These are phyloP conservation scores for Amanita rubescens DNA, from an alignment of 768 basidiomycete genomes.

Conservation along the genomic window DNA sequence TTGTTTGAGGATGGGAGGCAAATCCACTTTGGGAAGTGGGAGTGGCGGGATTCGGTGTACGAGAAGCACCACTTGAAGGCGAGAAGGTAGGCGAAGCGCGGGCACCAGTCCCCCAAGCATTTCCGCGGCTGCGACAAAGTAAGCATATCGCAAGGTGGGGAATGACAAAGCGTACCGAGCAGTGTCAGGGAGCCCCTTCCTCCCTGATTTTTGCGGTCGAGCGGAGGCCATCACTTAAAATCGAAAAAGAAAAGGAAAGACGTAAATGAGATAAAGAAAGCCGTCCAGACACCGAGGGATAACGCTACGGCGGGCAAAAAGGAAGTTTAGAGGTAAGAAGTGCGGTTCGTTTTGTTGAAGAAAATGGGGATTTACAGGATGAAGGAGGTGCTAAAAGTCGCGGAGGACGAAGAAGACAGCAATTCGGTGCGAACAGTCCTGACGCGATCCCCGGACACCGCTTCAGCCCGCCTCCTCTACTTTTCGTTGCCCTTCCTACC, in stretches of 20 bases:
- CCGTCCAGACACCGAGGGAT: conserved; percentile 32
- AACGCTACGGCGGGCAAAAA: conserved; percentile 15
- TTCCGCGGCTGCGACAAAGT: conserved; percentile 25
- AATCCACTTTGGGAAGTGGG: conserved; percentile 30
- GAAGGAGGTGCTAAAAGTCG: conserved; percentile 12
- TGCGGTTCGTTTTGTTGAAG: conserved; percentile 9
- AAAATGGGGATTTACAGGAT: conserved; percentile 13
- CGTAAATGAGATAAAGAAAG: conserved; percentile 21
- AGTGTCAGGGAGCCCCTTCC: conserved; percentile 56
- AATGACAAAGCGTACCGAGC: conserved; percentile 34
- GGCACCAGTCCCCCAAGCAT: conserved; percentile 58
- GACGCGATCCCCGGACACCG: conserved; percentile 3
- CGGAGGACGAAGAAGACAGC: conserved; percentile 8
- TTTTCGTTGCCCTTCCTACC: too few relatives aligned
- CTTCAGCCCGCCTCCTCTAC: background rate
- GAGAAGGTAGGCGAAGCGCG: conserved; percentile 70
- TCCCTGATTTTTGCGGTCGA: conserved; percentile 55
- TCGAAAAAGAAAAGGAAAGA: conserved; percentile 25
- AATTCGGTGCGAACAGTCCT: conserved; percentile 7
- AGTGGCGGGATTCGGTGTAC: conserved; percentile 28
- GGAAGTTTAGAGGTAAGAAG: conserved; percentile 1
- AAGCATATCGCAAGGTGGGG: conserved; percentile 11
- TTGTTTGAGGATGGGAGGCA: conserved; percentile 40
- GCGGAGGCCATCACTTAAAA: conserved; percentile 49
- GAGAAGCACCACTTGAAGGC: conserved; percentile 34